Evolutionary conservation across 257 asterid species (phyloP).

Genomic region (Coffea eugenioides): DNA sequence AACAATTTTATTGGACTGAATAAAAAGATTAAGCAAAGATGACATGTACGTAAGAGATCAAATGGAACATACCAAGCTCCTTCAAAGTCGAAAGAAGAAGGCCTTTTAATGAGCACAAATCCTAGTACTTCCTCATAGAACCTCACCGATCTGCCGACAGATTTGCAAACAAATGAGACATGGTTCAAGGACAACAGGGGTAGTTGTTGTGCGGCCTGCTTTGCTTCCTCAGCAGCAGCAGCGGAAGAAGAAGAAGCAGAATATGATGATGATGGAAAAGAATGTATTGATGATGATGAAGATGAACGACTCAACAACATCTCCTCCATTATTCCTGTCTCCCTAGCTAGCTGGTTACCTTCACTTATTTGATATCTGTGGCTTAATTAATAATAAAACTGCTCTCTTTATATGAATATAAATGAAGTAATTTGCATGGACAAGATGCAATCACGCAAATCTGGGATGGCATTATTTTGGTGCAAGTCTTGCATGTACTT

Average conservation of each 20-base stretch:
- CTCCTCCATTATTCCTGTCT: not conserved
- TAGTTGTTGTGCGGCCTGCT: slow-evolving; percentile 17
- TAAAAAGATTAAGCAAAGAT: not conserved
- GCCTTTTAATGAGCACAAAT: slow-evolving; percentile 69
- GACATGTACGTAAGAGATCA: not conserved
- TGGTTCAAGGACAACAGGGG: slow-evolving; percentile 66
- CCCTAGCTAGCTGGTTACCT: not conserved
- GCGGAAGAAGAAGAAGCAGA: not conserved
- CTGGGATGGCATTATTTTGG: not conserved
- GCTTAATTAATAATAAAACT: not conserved
- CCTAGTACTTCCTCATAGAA: slow-evolving; percentile 73
- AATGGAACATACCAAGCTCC: slow-evolving; percentile 68
- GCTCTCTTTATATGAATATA: not conserved
- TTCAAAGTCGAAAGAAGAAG: slow-evolving; percentile 78
- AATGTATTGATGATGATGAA: slow-evolving; percentile 8
- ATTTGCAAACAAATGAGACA: slow-evolving; percentile 72
- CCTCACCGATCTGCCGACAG: slow-evolving; percentile 48
- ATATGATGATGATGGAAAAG: slow-evolving; percentile 5
- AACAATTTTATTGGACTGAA: not conserved
- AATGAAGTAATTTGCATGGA: too few relatives aligned
- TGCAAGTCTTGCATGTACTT: not conserved
- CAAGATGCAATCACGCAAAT: not conserved
- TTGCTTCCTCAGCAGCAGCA: not conserved
- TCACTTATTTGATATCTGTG: not conserved
- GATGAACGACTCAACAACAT: slow-evolving; percentile 12